Evolutionary conservation across 805 yeast genomes (phyloP), one percentile per base, ranked within the genome.

Genomic region (Ogataea nakhonphanomensis): DNA sequence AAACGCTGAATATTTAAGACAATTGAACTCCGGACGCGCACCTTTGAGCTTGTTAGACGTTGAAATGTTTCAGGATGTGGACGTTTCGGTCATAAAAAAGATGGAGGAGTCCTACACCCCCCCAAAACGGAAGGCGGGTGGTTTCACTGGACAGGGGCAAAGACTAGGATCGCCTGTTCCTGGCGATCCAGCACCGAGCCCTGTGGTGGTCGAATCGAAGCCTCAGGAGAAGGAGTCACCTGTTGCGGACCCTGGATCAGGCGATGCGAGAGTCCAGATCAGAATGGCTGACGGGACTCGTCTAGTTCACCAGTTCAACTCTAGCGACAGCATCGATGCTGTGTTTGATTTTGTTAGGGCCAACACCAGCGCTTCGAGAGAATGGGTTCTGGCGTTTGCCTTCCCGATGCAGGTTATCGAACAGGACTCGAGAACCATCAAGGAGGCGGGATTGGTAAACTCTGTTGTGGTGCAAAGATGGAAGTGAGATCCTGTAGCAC

Each of bases 391-490:
- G 45, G 84, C 84, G 40, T 79, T 84, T 47, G 79, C 95, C 0
- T 87, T 87, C 67, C 98, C 98, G 8, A 81, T 84, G 22, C 76
- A 78, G 58, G 78, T 82, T 21, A 75, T 91, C 29, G 81, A 74
- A 38, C 79, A 74, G 35, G 79, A 84, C 42, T 67, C 65, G 8
- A 57, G 70, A 27, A 74, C 84, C 2, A 77, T 91, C 35, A 76
- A 73, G 41, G 88, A 80, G 22, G 93, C 95, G 4, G 87, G 87
- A 25, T 69, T 88, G 48, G 73, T 75, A 36, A 86, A 86, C 51
- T 77, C 97, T 2, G 96, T 87, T n/a, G 80, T 90, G 23, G 87
- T 90, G 12, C 97, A 88, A 63, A 81, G 93, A 66, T 85, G 95
- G 93, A 70, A 57, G 32, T 74, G 48, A 45, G 8, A 7, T 8